Evolutionary conservation across 495 filamentous ascomycete genomes (phyloP).

Genomic region (Penicillium longicatenatum): DNA sequence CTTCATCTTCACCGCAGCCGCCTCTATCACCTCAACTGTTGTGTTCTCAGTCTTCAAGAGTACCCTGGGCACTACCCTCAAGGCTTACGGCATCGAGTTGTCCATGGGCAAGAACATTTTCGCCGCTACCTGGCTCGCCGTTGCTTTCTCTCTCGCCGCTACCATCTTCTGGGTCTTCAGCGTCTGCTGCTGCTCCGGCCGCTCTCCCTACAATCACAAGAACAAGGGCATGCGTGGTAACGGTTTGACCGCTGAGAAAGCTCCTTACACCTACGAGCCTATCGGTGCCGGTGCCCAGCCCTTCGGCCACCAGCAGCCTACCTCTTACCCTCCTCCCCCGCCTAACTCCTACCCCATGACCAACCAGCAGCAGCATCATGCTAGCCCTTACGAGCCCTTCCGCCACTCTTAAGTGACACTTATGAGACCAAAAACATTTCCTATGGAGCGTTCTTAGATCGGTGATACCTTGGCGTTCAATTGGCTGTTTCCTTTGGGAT

Average conservation of each 20-base stretch:
- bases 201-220: slow-evolving; percentile 48
- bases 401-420: slow-evolving; percentile 39
- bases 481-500: neutral
- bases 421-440: slow-evolving; percentile 9
- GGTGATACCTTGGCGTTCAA: slow-evolving; percentile 30
- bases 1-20: slow-evolving; percentile 59
- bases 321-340: slow-evolving; percentile 33
- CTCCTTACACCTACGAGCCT: slow-evolving; percentile 54
- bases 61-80: slow-evolving; percentile 60
- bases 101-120: slow-evolving; percentile 68
- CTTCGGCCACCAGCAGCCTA: slow-evolving; percentile 25
- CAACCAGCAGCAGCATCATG: slow-evolving; percentile 19
- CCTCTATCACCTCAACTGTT: slow-evolving; percentile 58
- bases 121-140: slow-evolving; percentile 73
- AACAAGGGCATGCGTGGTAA: slow-evolving; percentile 24
- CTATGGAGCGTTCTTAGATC: slow-evolving; percentile 27
- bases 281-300: slow-evolving; percentile 34
- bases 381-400: slow-evolving; percentile 49
- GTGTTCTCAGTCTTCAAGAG: slow-evolving; percentile 62
- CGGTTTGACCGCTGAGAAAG: slow-evolving; percentile 46
- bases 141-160: slow-evolving; percentile 70
- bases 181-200: slow-evolving; percentile 85
- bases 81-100: slow-evolving; percentile 66
- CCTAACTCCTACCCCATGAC: slow-evolving; percentile 29
- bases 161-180: slow-evolving; percentile 88